Conservation (phyloP, 1,284 basidiomycete genomes). For the Boletus mariae region DNA sequence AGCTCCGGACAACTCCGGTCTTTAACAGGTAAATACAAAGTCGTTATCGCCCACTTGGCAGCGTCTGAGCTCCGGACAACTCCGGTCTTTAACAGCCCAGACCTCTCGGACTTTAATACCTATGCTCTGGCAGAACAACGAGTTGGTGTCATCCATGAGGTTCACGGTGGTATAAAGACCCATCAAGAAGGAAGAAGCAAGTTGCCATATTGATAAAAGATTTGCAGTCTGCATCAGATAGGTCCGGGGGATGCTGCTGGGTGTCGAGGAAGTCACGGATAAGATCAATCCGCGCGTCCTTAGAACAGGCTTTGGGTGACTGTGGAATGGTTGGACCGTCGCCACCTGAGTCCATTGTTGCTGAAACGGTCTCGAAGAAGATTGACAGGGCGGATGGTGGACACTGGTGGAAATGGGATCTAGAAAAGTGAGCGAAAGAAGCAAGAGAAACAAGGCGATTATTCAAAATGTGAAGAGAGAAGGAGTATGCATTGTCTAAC, state of each 20-base stretch:
- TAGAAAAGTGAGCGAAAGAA: too few relatives aligned
- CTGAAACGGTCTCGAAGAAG: too few relatives aligned
- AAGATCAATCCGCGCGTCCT: not conserved
- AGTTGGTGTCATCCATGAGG: not conserved
- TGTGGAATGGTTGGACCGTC: not conserved
- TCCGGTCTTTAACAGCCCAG: too few relatives aligned
- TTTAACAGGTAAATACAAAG: too few relatives aligned
- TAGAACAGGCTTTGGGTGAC: not conserved
- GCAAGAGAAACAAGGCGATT: not conserved
- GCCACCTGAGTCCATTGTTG: too few relatives aligned
- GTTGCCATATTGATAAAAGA: not conserved
- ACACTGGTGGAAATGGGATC: not conserved
- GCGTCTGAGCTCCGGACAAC: too few relatives aligned
- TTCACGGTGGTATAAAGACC: not conserved
- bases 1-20: too few relatives aligned
- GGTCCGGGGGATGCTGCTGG: not conserved
- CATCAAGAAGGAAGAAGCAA: not conserved
- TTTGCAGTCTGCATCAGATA: not conserved
- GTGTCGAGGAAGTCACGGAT: not conserved
- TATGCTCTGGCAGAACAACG: not conserved
- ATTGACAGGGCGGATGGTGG: not conserved
- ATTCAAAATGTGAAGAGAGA: too few relatives aligned
- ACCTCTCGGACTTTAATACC: not conserved
- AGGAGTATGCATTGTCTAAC: too few relatives aligned
- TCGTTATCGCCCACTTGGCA: too few relatives aligned